A percentile compares a stretch with the other conserved stretches of the same genome.
phyloP scores from a whole-genome alignment of 2,329 filamentous ascomycete species.

The Ceratocystis albifundus region DNA sequence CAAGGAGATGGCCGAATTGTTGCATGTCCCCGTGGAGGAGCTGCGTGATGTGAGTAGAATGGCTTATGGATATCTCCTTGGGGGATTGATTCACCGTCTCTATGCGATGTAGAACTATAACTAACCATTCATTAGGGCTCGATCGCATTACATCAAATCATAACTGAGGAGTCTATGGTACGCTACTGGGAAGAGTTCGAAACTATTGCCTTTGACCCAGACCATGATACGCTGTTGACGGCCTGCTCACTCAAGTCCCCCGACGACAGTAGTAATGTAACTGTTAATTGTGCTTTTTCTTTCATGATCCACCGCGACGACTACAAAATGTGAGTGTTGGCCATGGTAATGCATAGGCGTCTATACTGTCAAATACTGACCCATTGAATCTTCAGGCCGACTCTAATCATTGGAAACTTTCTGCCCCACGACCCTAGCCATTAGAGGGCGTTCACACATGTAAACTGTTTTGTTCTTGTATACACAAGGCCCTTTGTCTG shows the following conservation, averaged over 20 bases:
- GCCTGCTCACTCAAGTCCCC: constrained; percentile 85
- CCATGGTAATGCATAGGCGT: constrained; percentile 7
- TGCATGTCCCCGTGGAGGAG: constrained; percentile 81
- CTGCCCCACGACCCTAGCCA: constrained; percentile 61
- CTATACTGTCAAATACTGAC: neutral
- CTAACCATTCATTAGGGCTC: constrained; percentile 54
- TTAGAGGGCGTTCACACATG: neutral
- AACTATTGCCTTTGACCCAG: constrained; percentile 88
- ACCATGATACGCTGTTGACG: constrained; percentile 88
- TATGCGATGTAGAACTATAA: neutral
- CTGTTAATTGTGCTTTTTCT: constrained; percentile 90
- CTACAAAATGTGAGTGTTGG: constrained; percentile 72
- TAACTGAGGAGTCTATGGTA: constrained; percentile 87
- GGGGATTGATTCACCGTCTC: neutral
- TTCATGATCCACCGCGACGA: constrained; percentile 92
- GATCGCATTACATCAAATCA: constrained; percentile 86
- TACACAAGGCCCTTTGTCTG: neutral
- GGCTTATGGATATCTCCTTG: neutral
- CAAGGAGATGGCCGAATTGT: constrained; percentile 96
- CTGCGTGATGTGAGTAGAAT: constrained; percentile 65
- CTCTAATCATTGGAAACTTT: constrained; percentile 93
- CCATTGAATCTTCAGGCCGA: constrained; percentile 50
- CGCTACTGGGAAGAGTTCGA: constrained; percentile 99
- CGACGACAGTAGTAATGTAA: constrained; percentile 53
- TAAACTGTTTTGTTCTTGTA: constrained; percentile 1